Evolutionary conservation across 2,329 filamentous ascomycete genomes (phyloP).

Genomic region (Ophiocordyceps camponoti-floridani): DNA sequence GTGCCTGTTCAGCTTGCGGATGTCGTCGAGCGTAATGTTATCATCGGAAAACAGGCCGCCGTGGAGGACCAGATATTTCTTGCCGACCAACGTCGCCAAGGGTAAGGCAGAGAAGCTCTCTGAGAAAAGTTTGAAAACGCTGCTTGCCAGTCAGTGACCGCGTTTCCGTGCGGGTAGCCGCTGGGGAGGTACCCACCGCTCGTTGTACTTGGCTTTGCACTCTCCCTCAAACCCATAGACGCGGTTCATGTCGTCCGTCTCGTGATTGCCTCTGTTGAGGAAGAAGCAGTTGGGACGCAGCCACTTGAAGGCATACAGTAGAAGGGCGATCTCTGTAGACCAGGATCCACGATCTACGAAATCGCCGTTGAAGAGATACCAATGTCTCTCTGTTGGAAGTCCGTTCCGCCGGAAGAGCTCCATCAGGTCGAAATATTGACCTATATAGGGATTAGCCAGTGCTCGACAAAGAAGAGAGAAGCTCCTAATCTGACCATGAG

Average conservation of each 20-base stretch:
- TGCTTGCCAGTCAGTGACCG: conserved; percentile 8
- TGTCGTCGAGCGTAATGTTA: conserved; percentile 78
- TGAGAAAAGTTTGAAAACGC: conserved; percentile 91
- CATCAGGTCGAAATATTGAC: conserved; percentile 94
- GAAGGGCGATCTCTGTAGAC: conserved; percentile 90
- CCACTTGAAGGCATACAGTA: conserved; percentile 96
- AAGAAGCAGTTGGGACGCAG: conserved; percentile 75
- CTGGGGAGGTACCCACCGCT: conserved; percentile 26
- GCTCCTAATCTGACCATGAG: conserved; percentile 48
- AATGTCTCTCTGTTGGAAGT: conserved; percentile 66
- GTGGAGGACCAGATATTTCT: conserved; percentile 82
- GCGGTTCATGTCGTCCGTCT: conserved; percentile 98
- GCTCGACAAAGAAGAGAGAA: neutral
- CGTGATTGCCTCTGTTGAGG: conserved; percentile 94
- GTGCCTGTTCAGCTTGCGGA: conserved; percentile 81
- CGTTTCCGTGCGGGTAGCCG: too few relatives aligned
- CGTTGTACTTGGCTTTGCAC: conserved; percentile 95
- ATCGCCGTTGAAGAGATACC: conserved; percentile 95
- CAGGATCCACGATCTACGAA: conserved; percentile 96
- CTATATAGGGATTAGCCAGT: conserved; percentile 21
- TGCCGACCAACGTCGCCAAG: conserved; percentile 76
- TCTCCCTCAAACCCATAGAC: conserved; percentile 98
- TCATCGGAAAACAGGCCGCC: conserved; percentile 94
- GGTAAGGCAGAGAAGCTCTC: conserved; percentile 93
- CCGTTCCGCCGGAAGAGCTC: conserved; percentile 91